Evolutionary conservation across 75 land plant genomes (phyloP).

Genomic region (Ceratopteris richardii): DNA sequence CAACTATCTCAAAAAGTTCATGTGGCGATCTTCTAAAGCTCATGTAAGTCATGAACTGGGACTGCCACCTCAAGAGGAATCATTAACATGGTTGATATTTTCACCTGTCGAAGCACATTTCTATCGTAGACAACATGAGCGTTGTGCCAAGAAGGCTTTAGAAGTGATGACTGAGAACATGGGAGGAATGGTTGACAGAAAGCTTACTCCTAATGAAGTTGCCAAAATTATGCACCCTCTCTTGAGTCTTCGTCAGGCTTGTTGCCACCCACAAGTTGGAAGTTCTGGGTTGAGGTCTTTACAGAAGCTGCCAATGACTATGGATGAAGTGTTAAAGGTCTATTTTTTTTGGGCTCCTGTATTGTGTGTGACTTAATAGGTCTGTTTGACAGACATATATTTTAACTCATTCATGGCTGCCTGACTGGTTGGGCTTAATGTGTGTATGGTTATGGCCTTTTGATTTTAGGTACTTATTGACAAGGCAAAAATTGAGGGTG

Average conservation of each 20-base stretch:
- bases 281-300: constrained; percentile 87
- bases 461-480: constrained; percentile 71
- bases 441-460: too few species aligned
- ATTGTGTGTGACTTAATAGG: too few species aligned
- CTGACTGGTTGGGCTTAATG: too few species aligned
- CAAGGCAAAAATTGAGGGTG: constrained; percentile 89
- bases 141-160: constrained; percentile 56
- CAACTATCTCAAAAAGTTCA: constrained; percentile 58
- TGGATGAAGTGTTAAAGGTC: constrained; percentile 89
- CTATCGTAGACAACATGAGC: constrained; percentile 88
- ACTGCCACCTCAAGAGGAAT: constrained; percentile 91
- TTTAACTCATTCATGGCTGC: too few species aligned
- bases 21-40: constrained; percentile 94
- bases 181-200: constrained; percentile 3
- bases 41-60: constrained; percentile 76
- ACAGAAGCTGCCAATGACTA: constrained; percentile 86
- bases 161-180: not conserved
- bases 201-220: constrained; percentile 64
- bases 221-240: constrained; percentile 68
- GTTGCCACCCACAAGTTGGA: constrained; percentile 99
- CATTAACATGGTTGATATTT: constrained; percentile 68
- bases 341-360: not conserved
- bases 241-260: constrained; percentile 91
- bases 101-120: constrained; percentile 94
- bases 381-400: too few species aligned